Base-by-base conservation (phyloP, 169 alveolate species). In the Plasmodium ovale region DNA sequence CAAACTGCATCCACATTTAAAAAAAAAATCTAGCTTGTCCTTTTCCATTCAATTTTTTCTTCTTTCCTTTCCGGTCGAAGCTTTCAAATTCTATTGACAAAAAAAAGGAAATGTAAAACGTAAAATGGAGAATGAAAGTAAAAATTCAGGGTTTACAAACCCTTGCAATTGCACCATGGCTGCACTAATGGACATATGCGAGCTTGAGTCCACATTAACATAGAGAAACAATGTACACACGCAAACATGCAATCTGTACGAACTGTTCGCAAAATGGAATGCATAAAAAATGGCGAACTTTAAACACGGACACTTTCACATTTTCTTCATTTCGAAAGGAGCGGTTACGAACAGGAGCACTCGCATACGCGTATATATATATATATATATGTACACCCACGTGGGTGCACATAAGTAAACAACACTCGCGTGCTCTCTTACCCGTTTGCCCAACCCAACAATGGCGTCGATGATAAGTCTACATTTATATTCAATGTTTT, bases 401-500 rank as follows among this genome's bases (percentile, higher is more conserved):
- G 56, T n/a, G 16, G 12, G 2, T 47, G 16, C 56, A 44, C n/a
- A 44, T 6, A 44, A n/a, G 3, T 16, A 0, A 16, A 53, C 10
- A 1, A 16, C 9, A 54, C 9, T 54, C 16, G 0, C n/a, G n/a
- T n/a, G n/a, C n/a, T 54, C 25, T 33, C 60, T 69, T 69, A 59
- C 73, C 27, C 16, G 58, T 74, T 33, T 62, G 35, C 19, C 16
- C 51, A 59, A 39, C 12, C 60, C 56, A n/a, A 44, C 65, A 62
- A 74, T 49, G 51, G 88, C 88, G 44, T 74, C 88, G 23, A 74
- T 54, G 31, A 74, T 74, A 14, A 74, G 65, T 23, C 88, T 44
- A 67, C 88, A 74, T 47, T 74, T 59, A 29, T 74, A 74, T 51
- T 74, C 88, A 64, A 74, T 47, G 27, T 60, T 59, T 60, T 74